Base-by-base conservation (phyloP, 257 asterid genomes). In the Nyctanthes arbortristis region DNA sequence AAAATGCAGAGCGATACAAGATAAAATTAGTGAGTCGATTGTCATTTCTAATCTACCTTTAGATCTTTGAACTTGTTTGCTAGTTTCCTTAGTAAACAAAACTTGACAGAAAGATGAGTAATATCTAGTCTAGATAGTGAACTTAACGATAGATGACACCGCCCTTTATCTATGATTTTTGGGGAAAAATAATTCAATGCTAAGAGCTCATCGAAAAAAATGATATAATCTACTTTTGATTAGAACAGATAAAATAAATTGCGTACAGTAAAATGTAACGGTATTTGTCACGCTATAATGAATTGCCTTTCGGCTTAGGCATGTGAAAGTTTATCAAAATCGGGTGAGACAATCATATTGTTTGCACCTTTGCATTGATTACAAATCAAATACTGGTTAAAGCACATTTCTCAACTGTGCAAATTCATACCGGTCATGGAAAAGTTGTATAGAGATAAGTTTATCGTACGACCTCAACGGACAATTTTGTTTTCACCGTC, bases 261-360 rank as follows among this genome's bases (percentile, higher is more conserved):
- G 37, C 37, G 7, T 9, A 43, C 54, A 5, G 24, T 16, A 1
- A 16, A 16, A n/a, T 43, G 54, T 16, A 43, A 43, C n/a, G 9
- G 14, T 5, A 43, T n/a, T n/a, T 5, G 22, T 24, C 66, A 61
- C 37, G 0, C 25, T 24, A 5, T 52, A 27, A 29, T 40, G 36
- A 7, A 37, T 20, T 28, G 30, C 31, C 68, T 34, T 61, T 61
- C 34, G 8, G 66, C 45, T 61, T 61, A 61, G 66, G 49, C 49
- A 34, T 34, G 54, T 36, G 54, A 62, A 62, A 36, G 66, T 35
- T 62, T 28, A 33, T 35, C 52, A 62, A 62, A 62, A 43, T 43
- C 2, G 22, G 52, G 54, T 43, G 54, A 43, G 39, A 35, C 57
- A 63, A 37, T 63, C 68, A 63, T 39, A 39, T 25, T 39, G 68